Base-by-base conservation (phyloP, 768 basidiomycete genomes). In the Leccinum aurantiacum region DNA sequence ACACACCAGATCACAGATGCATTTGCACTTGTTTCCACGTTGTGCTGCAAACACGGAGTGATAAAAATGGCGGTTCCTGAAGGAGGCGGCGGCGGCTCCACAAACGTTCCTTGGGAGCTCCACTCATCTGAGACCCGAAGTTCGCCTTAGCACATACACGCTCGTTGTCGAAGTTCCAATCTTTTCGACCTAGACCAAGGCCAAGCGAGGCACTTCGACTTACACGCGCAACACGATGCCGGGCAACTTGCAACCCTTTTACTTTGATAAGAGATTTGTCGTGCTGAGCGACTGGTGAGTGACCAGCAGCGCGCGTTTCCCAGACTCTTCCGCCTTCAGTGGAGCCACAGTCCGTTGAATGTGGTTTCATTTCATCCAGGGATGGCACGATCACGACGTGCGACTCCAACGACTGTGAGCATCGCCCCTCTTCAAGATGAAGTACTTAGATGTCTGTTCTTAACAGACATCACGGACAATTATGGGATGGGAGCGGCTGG, bases 371-470 rank as follows among this genome's bases (percentile, higher is more conserved):
- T 46, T 46, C 44, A 46, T 19, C 71, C 17, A 50, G 91, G 91
- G 91, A 93, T 77, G 91, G 91, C 67, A 98, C 95, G 14, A 96
- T 98, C 76, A 96, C 95, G 3, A 93, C 84, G 44, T 85, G 83
- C 68, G 95, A 98, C 71, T 93, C 91, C 7, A 98, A 98, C 73
- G 95, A 97, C 68, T 94, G 90, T 93, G 70, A 62, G 86, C 25
- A 14, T 3, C 13, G 11, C 52, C n/a, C 10, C 9, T 37, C n/a
- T n/a, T 63, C 35, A 31, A 33, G 33, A 53, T 13, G 53, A 22
- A 3, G 3, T 3, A 27, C 22, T 44, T 33, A 22, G 25, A 25
- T 37, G 6, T n/a, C 35, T 14, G 29, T 19, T 24, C 27, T 41
- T 53, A 51, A 48, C 67, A 94, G 93, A 87, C 73, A 71, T 96